Conservation (phyloP, 352 stramenopile genomes). For the Aphanomyces cochlioides region DNA sequence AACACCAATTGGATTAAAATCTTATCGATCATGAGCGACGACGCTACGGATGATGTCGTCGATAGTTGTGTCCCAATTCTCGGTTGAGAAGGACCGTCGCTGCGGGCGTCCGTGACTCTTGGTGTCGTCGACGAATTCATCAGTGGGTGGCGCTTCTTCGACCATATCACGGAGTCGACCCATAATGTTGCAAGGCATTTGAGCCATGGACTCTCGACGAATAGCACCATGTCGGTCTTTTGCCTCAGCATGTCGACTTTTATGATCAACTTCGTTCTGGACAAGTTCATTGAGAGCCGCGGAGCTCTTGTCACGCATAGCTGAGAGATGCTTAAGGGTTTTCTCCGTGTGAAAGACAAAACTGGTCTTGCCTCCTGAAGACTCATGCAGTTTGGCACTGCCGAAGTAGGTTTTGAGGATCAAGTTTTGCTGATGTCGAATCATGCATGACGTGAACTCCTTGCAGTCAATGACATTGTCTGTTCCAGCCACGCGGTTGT, state of each 20-base stretch:
- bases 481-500: conserved; percentile 59
- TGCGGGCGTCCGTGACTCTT: not conserved
- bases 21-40: not conserved
- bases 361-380: not conserved
- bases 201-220: not conserved
- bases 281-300: not conserved
- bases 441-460: conserved; percentile 73
- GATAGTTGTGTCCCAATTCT: conserved; percentile 28
- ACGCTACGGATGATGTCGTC: conserved; percentile 22
- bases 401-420: conserved; percentile 43
- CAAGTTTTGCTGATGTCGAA: conserved; percentile 58
- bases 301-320: not conserved
- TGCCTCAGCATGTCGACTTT: not conserved
- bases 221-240: not conserved
- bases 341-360: conserved; percentile 2
- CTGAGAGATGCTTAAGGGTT: conserved; percentile 8
- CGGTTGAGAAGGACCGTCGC: conserved; percentile 14
- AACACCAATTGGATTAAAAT: too few relatives aligned
- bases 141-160: not conserved
- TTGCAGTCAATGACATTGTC: conserved; percentile 79
- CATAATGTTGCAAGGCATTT: conserved; percentile 13
- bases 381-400: not conserved
- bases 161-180: conserved; percentile 6
- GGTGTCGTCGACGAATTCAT: conserved; percentile 10
- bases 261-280: not conserved